Percentiles rank a stretch among this genome's conserved stretches.
phyloP scores from a whole-genome alignment of 352 stramenopile species.

The Ophiocytium majus region DNA sequence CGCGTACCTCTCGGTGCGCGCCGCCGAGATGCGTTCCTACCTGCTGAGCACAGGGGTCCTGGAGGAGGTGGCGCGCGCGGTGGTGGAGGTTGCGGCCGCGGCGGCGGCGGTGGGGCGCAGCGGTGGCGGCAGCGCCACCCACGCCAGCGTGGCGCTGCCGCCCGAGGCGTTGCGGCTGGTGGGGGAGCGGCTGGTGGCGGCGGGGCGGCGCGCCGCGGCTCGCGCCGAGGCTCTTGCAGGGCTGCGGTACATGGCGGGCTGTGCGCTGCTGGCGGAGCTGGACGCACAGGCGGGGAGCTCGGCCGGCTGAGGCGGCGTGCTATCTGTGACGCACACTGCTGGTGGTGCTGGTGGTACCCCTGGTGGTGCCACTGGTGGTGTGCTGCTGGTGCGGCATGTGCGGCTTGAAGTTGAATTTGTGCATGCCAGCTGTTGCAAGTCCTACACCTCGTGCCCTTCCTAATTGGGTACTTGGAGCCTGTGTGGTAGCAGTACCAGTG shows the following conservation, averaged over 20 bases:
- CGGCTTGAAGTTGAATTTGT: too few relatives aligned
- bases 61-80: background rate
- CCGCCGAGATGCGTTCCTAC: background rate
- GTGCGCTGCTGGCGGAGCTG: slow-evolving; percentile 5
- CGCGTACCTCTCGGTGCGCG: background rate
- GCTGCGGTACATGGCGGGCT: background rate
- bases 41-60: background rate
- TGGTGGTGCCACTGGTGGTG: too few relatives aligned
- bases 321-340: too few relatives aligned
- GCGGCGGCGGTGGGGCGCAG: background rate
- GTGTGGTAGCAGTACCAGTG: too few relatives aligned
- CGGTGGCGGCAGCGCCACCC: background rate
- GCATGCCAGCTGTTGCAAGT: too few relatives aligned
- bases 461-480: too few relatives aligned
- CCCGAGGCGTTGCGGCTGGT: background rate
- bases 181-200: background rate
- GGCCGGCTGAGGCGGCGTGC: background rate
- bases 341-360: too few relatives aligned
- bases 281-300: background rate
- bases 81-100: background rate
- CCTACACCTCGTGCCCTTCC: too few relatives aligned
- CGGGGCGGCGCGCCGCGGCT: background rate
- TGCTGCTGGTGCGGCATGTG: too few relatives aligned
- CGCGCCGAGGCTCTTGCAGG: background rate
- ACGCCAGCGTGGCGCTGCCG: background rate